phyloP scores from a whole-genome alignment of 2,329 filamentous ascomycete genomes.

The Xylariaceae sp. region DNA sequence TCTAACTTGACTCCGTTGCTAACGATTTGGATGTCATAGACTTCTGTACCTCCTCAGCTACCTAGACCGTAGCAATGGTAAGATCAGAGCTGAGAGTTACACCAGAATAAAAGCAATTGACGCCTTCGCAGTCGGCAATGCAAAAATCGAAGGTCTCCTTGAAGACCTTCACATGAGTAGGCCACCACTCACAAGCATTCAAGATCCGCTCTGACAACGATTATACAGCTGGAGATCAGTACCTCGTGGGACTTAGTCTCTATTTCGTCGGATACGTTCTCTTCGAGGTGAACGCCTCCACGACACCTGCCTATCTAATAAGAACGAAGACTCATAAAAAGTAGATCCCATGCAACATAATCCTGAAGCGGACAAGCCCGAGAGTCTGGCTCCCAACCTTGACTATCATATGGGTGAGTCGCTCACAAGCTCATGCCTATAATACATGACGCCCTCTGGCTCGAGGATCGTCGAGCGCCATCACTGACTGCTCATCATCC shows the following conservation, averaged over 20 bases:
- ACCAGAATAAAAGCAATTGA: conserved; percentile 19
- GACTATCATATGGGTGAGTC: conserved; percentile 46
- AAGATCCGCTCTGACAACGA: neutral
- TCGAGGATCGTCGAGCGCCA: neutral
- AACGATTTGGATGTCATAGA: neutral
- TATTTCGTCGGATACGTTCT: conserved; percentile 61
- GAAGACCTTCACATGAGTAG: conserved; percentile 51
- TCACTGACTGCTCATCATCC: neutral
- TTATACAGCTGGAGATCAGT: conserved; percentile 53
- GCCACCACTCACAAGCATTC: conserved; percentile 13
- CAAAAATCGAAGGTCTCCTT: conserved; percentile 52
- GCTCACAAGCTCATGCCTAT: neutral
- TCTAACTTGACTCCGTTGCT: neutral
- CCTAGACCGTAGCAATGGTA: conserved; percentile 54
- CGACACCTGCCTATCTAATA: neutral
- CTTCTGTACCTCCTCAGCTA: conserved; percentile 55
- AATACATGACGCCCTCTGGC: neutral
- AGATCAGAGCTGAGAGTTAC: conserved; percentile 30
- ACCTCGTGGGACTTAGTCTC: conserved; percentile 60
- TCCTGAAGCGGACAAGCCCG: conserved; percentile 58
- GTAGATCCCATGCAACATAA: conserved; percentile 58
- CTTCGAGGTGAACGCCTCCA: conserved; percentile 43
- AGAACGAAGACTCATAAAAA: conserved; percentile 8
- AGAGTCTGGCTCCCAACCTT: conserved; percentile 54
- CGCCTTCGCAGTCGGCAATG: conserved; percentile 49